Base-by-base conservation (phyloP, 2,329 filamentous ascomycete species). In the Fusarium duplospermum region DNA sequence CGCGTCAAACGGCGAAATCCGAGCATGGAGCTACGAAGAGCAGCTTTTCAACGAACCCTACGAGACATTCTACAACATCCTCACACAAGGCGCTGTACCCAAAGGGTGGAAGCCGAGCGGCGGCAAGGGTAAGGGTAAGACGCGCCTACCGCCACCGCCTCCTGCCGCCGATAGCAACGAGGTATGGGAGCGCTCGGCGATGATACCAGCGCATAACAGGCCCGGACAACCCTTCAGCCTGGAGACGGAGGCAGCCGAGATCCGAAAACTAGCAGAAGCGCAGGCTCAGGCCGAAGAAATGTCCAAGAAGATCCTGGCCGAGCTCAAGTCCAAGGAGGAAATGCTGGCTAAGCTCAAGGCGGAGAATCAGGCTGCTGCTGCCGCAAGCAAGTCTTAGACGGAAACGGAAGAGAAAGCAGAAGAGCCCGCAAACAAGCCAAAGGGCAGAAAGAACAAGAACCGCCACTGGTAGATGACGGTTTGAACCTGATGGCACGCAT, bases 11-110 rank as follows among this genome's bases (percentile, higher is more conserved):
- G 90, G 85, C 74, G 88, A 92, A 78, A 91, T 98, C 52, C 86
- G 92, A 35, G 90, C 92, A 60, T 96, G 96, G 88, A 92, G 91
- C 67, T 94, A 98, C 80, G 96, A 99, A 82, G 95, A 98, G 80
- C 93, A 98, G 74, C 89, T 98, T 59, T 99, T 99, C 88, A 98
- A 98, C 84, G 96, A 99, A 83, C 96, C 96, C 0, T 96, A 95
- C 77, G 94, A 98, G 82, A 90, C 93, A 54, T 96, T 99, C 80
- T 98, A 94, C 84, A 94, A 97, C 72, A 87, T 94, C 31, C 87
- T 99, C 70, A 98, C 95, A 3, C 88, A 89, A 7, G 94, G 94
- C 70, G 90, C 91, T 29, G 90, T 87, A 6, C 86, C 87, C 60
- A 86, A 85, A 73, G 84, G 83, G 72, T 86, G 82, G 79, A 79